phyloP scores from a whole-genome alignment of 1,284 basidiomycete genomes.

The Mycena sp. region DNA sequence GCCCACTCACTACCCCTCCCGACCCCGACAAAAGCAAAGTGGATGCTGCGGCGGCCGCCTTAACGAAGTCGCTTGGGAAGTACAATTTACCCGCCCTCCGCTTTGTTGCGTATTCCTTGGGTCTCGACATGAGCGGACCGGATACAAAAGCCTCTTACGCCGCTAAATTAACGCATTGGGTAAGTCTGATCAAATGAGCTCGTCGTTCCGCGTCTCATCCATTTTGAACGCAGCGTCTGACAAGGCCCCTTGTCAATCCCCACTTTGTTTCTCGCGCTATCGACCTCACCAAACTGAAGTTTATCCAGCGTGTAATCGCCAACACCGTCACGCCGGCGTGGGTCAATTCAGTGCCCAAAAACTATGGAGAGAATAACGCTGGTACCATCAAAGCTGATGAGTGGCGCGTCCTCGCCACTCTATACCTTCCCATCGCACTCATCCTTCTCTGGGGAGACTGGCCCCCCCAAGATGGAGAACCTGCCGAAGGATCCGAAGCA shows the following conservation, averaged over 20 bases:
- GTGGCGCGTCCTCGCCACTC: slow-evolving; percentile 45
- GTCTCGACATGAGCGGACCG: slow-evolving; percentile 20
- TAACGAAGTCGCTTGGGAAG: slow-evolving; percentile 5
- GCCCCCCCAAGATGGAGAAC: background rate
- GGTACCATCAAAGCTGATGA: slow-evolving; percentile 49
- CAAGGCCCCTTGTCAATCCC: slow-evolving; percentile 19
- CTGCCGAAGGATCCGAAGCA: background rate
- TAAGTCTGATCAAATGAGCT: slow-evolving; percentile 3
- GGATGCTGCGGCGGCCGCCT: slow-evolving; percentile 4
- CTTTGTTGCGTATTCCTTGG: slow-evolving; percentile 20
- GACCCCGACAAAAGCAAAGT: background rate
- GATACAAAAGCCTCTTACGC: background rate
- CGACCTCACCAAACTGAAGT: slow-evolving; percentile 29
- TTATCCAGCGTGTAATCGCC: slow-evolving; percentile 43
- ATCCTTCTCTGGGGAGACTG: slow-evolving; percentile 42
- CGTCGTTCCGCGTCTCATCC: background rate
- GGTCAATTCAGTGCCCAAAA: slow-evolving; percentile 43
- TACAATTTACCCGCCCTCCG: slow-evolving; percentile 7
- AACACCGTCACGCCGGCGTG: slow-evolving; percentile 45
- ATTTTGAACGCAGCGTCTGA: slow-evolving; percentile 13
- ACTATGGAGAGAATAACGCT: slow-evolving; percentile 44
- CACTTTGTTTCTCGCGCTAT: slow-evolving; percentile 23
- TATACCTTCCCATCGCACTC: slow-evolving; percentile 48
- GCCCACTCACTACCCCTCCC: background rate
- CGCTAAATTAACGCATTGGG: slow-evolving; percentile 7